Base-by-base conservation (phyloP, 768 basidiomycete genomes). In the Trametes cinnabarina region DNA sequence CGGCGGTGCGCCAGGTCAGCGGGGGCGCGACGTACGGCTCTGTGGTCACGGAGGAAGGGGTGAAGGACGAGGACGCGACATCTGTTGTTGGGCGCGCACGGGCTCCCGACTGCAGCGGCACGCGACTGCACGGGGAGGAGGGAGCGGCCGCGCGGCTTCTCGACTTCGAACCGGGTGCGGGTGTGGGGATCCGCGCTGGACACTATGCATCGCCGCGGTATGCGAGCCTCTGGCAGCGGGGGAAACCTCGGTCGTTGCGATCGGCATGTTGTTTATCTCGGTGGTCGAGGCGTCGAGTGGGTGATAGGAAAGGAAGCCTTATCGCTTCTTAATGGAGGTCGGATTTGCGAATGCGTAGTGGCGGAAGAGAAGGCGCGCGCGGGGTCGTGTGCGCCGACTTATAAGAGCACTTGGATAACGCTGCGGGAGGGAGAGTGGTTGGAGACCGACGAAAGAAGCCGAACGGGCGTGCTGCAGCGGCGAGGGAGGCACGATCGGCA, bases 1-100 rank as follows among this genome's bases (percentile, higher is more conserved):
- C 63, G 25, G 67, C 69, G 34, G 55, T 57, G 15, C 59, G 47
- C 61, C 61, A 63, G 10, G 61, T 59, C 49, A 57, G 51, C 28
- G 60, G 48, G 8, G 55, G 63, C 8, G 51, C 58, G 47, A 52
- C 41, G 47, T 55, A 59, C 44, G 35, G 44, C 34, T 39, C 51
- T 22, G 42, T 19, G 50, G 20, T n/a, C 3, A 40, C 28, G 15
- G 51, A 39, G 12, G 56, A 34, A 14, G 42, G 23, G 25, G 40
- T 32, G 6, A 50, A 51, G 17, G 55, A 44, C 19, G 22, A 19
- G 22, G 44, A 32, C 12, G 41, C 12, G 40, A 19, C 9, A 30
- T 23, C n/a, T n/a, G n/a, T 34, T n/a, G 30, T 47, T 4, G 30
- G n/a, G 11, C 46, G 49, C 40, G 26, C n/a, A n/a, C n/a, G n/a